Conservation (phyloP, 2,329 filamentous ascomycete species). For the Monilinia fructicola region DNA sequence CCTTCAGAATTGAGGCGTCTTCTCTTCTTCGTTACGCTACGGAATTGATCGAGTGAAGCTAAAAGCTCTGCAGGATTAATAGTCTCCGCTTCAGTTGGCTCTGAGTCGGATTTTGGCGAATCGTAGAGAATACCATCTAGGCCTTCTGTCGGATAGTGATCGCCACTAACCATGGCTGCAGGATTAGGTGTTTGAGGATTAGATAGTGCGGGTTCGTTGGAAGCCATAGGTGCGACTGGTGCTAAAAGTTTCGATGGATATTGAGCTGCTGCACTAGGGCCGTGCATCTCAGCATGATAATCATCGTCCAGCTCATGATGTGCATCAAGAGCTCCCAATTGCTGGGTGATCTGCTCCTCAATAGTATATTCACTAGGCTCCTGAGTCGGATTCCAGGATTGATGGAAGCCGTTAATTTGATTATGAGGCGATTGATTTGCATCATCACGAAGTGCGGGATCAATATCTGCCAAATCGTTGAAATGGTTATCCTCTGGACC, state of each 20-base stretch:
- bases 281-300: constrained; percentile 11
- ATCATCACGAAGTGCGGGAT: constrained; percentile 34
- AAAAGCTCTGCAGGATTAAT: constrained; percentile 34
- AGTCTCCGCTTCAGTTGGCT: constrained; percentile 26
- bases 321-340: constrained; percentile 14
- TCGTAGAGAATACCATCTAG: constrained; percentile 39
- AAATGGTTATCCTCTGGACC: constrained; percentile 26
- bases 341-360: constrained; percentile 11
- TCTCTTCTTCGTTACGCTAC: constrained; percentile 31
- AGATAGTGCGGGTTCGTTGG: constrained; percentile 29
- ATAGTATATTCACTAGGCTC: background rate
- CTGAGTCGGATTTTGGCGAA: constrained; percentile 30
- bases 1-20: constrained; percentile 27
- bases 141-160: constrained; percentile 36
- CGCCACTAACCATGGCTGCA: constrained; percentile 39
- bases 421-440: background rate
- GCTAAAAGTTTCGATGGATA: constrained; percentile 33
- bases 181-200: constrained; percentile 31
- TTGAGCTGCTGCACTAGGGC: constrained; percentile 23
- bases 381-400: background rate
- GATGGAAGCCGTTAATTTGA: background rate
- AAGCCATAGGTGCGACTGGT: constrained; percentile 30
- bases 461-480: constrained; percentile 35
- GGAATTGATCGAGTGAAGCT: constrained; percentile 25
- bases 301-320: constrained; percentile 32